Base-by-base conservation (phyloP, 2,329 filamentous ascomycete genomes). In the Zalaria obscura region DNA sequence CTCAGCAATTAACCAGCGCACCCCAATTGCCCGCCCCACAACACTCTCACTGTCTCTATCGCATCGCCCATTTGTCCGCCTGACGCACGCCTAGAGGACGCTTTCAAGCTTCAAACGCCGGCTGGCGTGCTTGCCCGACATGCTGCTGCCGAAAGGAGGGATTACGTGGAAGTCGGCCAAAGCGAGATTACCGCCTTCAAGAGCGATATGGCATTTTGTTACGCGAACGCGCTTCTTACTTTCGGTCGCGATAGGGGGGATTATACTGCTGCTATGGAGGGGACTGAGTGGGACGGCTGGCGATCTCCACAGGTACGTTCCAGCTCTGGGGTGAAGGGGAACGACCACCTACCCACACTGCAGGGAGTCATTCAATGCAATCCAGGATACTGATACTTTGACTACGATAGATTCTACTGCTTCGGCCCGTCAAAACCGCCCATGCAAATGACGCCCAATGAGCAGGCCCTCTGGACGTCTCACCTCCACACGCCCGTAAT, bases 371-470 rank as follows among this genome's bases (percentile, higher is more conserved):
- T 18, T 18, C 18, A 18, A 18, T 18, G 18, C 18, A 18, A 18
- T 18, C 18, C 18, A 18, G 18, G 18, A 18, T 18, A 18, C 18
- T 18, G 18, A 18, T 18, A 18, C 18, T 18, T 18, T 18, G 18
- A 18, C 18, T 43, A 62, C 47, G 33, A n/a, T 56, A 96, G 89
- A 65, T 95, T 93, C 65, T 93, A 94, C 66, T 98, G 91, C 69
- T 96, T 87, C 75, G 91, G 91, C 8, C 89, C 91, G 9, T 77
- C 82, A 25, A 95, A 93, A 68, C 77, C 91, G n/a, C 91, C 91
- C 40, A 93, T 93, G 78, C 78, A 91, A 49, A 94, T 98, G 86
- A 77, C 83, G 35, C 68, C 81, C 42, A 95, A 95, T 59, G 91
- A 98, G 59, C 81, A 89, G 61, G 80, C 80, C 47, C 75, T 85